Evolutionary conservation across 106 monocot species (phyloP).

Genomic region (Amphibolis antarctica): DNA sequence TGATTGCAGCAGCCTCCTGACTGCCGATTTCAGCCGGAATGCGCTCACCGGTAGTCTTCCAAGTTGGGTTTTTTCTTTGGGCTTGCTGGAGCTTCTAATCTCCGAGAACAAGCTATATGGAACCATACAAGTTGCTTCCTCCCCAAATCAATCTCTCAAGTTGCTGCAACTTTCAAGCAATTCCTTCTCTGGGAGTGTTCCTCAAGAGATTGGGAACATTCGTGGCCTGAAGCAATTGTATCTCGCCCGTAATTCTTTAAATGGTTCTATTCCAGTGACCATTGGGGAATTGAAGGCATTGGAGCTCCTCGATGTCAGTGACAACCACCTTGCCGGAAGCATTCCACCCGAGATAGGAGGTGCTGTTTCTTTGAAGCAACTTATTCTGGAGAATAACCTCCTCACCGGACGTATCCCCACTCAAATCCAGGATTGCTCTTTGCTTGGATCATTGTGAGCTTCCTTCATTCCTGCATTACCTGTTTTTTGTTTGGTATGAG

Average conservation of each 20-base stretch:
- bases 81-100: constrained; percentile 37
- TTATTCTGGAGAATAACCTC: constrained; percentile 38
- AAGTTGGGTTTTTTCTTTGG: constrained; percentile 46
- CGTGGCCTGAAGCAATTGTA: constrained; percentile 37
- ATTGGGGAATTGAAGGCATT: constrained; percentile 37
- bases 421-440: constrained; percentile 44
- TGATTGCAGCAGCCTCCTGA: constrained; percentile 26
- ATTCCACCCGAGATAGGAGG: constrained; percentile 55
- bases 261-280: constrained; percentile 36
- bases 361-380: constrained; percentile 33
- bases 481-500: neutral
- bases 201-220: constrained; percentile 32
- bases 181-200: constrained; percentile 41
- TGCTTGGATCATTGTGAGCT: constrained; percentile 71
- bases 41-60: constrained; percentile 56
- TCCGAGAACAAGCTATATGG: constrained; percentile 61
- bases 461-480: neutral
- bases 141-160: constrained; percentile 8
- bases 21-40: constrained; percentile 59
- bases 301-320: constrained; percentile 49
- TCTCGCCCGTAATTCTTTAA: constrained; percentile 42
- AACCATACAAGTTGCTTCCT: constrained; percentile 21
- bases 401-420: constrained; percentile 49
- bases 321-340: constrained; percentile 39
- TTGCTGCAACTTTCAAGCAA: constrained; percentile 68